A percentile compares a stretch with the other conserved stretches of the same genome.
Conservation (phyloP, 2,329 filamentous ascomycete species). For the Talaromyces amestolkiae region DNA sequence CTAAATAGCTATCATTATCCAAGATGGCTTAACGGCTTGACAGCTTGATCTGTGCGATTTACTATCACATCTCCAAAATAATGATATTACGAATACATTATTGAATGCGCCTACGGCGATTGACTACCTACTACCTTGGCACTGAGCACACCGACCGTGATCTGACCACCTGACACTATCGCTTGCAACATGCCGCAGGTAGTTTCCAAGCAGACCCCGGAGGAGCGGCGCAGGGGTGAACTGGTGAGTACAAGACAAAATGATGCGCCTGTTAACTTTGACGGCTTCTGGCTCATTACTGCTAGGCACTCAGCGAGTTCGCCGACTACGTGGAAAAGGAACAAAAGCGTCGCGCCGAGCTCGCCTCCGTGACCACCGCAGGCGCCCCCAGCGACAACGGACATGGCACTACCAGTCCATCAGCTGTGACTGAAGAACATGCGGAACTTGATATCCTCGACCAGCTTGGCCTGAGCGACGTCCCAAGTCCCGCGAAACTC, state of each 20-base stretch:
- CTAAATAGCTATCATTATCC: background rate
- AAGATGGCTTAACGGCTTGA: background rate
- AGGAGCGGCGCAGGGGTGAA: constrained; percentile 84
- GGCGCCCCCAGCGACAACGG: constrained; percentile 42
- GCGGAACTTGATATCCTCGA: constrained; percentile 90
- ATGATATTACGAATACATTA: constrained; percentile 47
- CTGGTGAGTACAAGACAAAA: constrained; percentile 56
- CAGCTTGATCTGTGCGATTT: background rate
- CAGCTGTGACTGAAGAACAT: constrained; percentile 60
- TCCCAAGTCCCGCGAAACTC: constrained; percentile 62
- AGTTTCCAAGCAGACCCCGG: constrained; percentile 60
- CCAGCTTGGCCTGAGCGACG: constrained; percentile 69
- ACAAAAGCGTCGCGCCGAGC: constrained; percentile 57
- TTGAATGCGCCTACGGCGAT: constrained; percentile 39
- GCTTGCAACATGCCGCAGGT: constrained; percentile 34
- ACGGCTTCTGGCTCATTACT: background rate
- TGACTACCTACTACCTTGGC: constrained; percentile 13
- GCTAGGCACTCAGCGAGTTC: constrained; percentile 83
- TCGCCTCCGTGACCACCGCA: constrained; percentile 33
- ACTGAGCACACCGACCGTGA: constrained; percentile 24
- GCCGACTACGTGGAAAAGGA: constrained; percentile 97
- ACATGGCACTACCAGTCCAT: constrained; percentile 37
- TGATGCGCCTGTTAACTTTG: background rate
- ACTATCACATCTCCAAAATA: constrained; percentile 22
- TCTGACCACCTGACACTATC: constrained; percentile 5